A percentile compares a stretch with the other conserved stretches of the same genome.
phyloP scores from a whole-genome alignment of 2,329 filamentous ascomycete genomes.

The Rhinocladiella similis region DNA sequence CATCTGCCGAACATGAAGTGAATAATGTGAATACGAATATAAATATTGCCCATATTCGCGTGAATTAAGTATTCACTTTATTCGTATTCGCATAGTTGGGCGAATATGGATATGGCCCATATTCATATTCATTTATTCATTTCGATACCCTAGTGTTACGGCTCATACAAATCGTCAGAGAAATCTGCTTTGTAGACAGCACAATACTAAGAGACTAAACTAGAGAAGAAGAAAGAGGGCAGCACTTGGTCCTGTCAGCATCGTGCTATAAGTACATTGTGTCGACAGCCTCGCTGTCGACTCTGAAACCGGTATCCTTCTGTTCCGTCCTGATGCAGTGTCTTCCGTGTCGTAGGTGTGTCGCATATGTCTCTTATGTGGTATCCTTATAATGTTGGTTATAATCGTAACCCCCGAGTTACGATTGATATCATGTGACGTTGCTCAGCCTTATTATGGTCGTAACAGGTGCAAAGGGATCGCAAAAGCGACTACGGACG shows the following conservation, averaged over 20 bases:
- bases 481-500: too few relatives aligned
- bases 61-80: neutral
- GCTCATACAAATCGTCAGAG: slow-evolving; percentile 3
- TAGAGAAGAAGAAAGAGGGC: neutral
- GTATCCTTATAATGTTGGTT: slow-evolving; percentile 1
- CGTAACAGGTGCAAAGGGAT: too few relatives aligned
- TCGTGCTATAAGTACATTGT: neutral
- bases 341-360: neutral
- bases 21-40: slow-evolving; percentile 1
- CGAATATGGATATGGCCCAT: neutral
- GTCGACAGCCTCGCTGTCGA: slow-evolving; percentile 1
- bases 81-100: neutral
- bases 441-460: too few relatives aligned
- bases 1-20: neutral
- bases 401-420: neutral
- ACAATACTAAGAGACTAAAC: slow-evolving; percentile 5
- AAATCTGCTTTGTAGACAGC: slow-evolving; percentile 2
- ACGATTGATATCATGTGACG: too few relatives aligned
- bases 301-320: neutral
- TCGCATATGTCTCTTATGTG: neutral
- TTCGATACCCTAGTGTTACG: neutral
- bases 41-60: neutral
- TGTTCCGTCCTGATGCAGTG: slow-evolving; percentile 1
- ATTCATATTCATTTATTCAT: neutral
- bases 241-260: neutral